phyloP scores from a whole-genome alignment of 2,329 filamentous ascomycete genomes.

The Penicillium decumbens region DNA sequence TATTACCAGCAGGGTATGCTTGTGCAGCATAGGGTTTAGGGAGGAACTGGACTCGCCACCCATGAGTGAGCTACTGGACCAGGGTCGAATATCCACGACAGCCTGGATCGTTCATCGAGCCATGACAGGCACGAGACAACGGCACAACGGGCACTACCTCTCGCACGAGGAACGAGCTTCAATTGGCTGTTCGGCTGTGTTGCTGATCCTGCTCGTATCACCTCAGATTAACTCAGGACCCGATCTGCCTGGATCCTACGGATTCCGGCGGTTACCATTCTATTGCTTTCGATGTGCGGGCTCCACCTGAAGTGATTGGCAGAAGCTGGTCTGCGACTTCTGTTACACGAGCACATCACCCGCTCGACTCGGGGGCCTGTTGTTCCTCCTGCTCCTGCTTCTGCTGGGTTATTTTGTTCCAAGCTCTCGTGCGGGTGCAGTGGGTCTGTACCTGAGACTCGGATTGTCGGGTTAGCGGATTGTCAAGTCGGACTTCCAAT shows the following conservation, averaged over 20 bases:
- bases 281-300: neutral
- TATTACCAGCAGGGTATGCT: constrained; percentile 9
- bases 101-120: neutral
- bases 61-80: too few relatives aligned
- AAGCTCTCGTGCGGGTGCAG: neutral
- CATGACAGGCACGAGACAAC: constrained; percentile 1
- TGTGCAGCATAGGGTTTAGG: constrained; percentile 10
- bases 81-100: neutral
- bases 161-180: neutral
- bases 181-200: neutral
- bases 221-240: neutral
- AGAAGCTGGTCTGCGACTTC: neutral
- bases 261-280: neutral
- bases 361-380: neutral
- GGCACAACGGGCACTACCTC: neutral
- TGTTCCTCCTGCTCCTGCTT: too few relatives aligned
- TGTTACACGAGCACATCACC: neutral
- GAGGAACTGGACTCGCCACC: constrained; percentile 1
- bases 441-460: neutral
- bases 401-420: too few relatives aligned
- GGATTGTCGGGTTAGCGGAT: neutral
- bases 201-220: constrained; percentile 3
- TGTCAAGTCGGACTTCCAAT: neutral
- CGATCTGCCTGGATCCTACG: neutral
- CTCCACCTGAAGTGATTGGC: neutral